Base-by-base conservation (phyloP, 2,329 filamentous ascomycete genomes). In the Pyricularia grisea region DNA sequence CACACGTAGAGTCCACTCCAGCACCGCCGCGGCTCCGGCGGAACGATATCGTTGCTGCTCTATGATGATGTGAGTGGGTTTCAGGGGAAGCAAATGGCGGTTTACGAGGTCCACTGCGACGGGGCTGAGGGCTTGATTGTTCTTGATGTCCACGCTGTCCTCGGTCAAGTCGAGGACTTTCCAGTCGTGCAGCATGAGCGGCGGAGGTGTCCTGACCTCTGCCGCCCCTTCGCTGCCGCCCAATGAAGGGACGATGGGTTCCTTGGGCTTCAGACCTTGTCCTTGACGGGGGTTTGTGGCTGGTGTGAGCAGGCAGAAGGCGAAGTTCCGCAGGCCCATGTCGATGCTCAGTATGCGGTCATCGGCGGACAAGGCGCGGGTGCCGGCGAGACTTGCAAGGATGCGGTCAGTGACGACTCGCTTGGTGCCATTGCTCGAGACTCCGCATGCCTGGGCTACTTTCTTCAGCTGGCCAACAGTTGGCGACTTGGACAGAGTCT, bases 1-100 rank as follows among this genome's bases (percentile, higher is more conserved):
- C 10, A 96, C 92, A 1, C 92, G 83, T 60, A 95, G 76, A 3
- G 92, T 94, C 92, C 92, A 96, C 78, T 96, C 92, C 70, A 89
- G 86, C 1, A 96, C 88, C 0, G 88, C 85, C 0, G 86, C 79
- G 0, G 80, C 83, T 10, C 90, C 86, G n/a, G 83, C 84, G 2
- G 87, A 89, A 2, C 92, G 88, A 74, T 82, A 86, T 4, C 85
- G 83, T 74, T 88, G 85, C 23, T 83, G 81, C 75, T 87, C 85
- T 69, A 96, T 93, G 1, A 95, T 80, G 33, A 96, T 82, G 68
- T 90, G 84, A 3, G 88, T 88, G 0, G 92, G 92, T 0, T 82
- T 76, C 69, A 88, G 82, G 0, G 76, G 77, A 10, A 85, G 73
- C 3, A 85, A 73, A 3, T 76, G 80, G 3, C 75, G 72, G 17